These are phyloP conservation scores for Hemisphaericaspora nanyangensis DNA, from an alignment of 805 yeast species.

Conservation along the genomic window DNA sequence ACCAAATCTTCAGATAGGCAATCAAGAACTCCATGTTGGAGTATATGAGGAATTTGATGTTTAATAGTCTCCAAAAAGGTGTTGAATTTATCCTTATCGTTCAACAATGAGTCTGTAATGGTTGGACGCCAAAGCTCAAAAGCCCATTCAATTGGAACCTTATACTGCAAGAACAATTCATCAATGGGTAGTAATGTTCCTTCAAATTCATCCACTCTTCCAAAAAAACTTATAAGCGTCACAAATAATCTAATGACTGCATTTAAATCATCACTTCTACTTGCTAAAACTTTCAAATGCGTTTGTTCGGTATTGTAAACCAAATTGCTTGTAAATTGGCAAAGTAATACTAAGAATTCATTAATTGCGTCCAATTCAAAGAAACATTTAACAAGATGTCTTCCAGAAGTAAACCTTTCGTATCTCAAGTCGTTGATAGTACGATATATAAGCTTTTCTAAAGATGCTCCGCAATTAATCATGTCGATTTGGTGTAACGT, in stretches of 20 bases:
- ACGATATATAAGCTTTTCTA: conserved; percentile 51
- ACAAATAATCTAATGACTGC: conserved; percentile 64
- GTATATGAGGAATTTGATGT: conserved; percentile 9
- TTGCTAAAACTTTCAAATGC: conserved; percentile 69
- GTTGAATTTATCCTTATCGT: conserved; percentile 8
- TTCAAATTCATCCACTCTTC: conserved; percentile 28
- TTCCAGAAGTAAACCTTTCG: conserved; percentile 44
- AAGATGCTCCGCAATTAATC: conserved; percentile 59
- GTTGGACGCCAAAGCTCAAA: conserved; percentile 73
- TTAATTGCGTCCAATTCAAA: conserved; percentile 42
- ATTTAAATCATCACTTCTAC: conserved; percentile 66
- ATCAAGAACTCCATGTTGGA: conserved; percentile 17
- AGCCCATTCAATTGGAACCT: conserved; percentile 57
- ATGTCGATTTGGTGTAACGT: conserved; percentile 61
- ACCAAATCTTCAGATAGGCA: conserved; percentile 43
- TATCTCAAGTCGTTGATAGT: conserved; percentile 60
- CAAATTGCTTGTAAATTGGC: conserved; percentile 42
- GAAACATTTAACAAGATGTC: conserved; percentile 45
- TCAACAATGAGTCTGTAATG: conserved; percentile 19
- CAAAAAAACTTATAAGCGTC: conserved; percentile 54
- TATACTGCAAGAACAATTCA: conserved; percentile 38
- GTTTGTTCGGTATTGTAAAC: conserved; percentile 30
- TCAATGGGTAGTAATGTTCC: conserved; percentile 37
- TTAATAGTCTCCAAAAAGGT: conserved; percentile 9
- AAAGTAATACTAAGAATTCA: conserved; percentile 65